phyloP scores from a whole-genome alignment of 176 grass and related monocot species.

The Tillandsia leiboldiana region DNA sequence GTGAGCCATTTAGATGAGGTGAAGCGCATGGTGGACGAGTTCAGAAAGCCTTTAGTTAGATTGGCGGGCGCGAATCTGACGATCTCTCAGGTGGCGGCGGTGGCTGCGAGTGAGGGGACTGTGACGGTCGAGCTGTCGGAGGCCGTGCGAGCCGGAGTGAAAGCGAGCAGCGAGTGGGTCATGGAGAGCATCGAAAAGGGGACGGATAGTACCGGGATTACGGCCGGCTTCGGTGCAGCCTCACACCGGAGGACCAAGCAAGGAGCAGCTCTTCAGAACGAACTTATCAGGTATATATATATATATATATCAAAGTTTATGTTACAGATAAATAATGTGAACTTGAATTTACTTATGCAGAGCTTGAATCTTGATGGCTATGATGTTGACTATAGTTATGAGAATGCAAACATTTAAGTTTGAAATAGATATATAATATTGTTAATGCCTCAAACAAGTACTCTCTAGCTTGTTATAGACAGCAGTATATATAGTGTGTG shows the following conservation, averaged over 20 bases:
- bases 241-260: conserved; percentile 69
- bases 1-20: conserved; percentile 79
- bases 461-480: no score
- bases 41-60: conserved; percentile 34
- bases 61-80: conserved; percentile 55
- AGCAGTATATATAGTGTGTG: no score
- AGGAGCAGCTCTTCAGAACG: conserved; percentile 56
- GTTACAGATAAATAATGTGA: neutral
- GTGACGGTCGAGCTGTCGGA: conserved; percentile 52
- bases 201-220: conserved; percentile 71
- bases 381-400: neutral
- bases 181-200: conserved; percentile 55
- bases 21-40: conserved; percentile 62
- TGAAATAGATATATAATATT: neutral
- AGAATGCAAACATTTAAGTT: no score
- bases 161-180: conserved; percentile 75
- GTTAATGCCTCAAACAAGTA: neutral
- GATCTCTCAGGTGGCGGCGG: conserved; percentile 57
- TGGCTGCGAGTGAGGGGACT: conserved; percentile 26
- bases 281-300: conserved; percentile 52
- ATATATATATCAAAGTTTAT: no score
- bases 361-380: neutral
- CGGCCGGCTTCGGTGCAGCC: conserved; percentile 70
- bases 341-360: neutral
- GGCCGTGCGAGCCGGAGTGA: conserved; percentile 45